These are phyloP conservation scores for Margaritispora aquatica DNA, from an alignment of 495 filamentous ascomycete species.

Conservation along the genomic window DNA sequence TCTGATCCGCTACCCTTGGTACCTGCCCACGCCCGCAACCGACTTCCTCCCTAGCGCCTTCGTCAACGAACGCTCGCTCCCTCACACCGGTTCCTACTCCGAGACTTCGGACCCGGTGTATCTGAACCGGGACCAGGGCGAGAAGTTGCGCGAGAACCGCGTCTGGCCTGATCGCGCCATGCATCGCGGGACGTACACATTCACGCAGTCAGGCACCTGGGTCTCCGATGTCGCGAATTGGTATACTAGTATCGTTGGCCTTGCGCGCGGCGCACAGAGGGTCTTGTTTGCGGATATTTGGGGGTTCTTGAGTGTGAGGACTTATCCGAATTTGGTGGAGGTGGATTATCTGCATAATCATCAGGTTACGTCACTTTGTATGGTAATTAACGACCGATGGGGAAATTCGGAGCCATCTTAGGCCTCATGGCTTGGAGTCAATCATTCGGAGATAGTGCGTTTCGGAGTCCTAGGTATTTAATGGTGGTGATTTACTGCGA, in stretches of 20 bases:
- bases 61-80: not conserved
- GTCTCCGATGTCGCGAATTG: not conserved
- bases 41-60: not conserved
- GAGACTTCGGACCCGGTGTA: conserved; percentile 1
- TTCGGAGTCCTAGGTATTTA: not conserved
- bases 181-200: conserved; percentile 12
- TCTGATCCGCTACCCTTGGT: conserved; percentile 9
- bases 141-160: not conserved
- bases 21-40: not conserved
- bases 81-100: conserved; percentile 10
- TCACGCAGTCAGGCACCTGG: not conserved
- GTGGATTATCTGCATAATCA: conserved; percentile 13
- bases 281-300: conserved; percentile 7
- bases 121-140: conserved; percentile 10
- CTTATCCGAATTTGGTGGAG: conserved; percentile 18
- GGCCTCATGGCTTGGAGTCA: no score
- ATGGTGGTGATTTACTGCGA: no score
- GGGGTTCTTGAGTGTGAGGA: not conserved
- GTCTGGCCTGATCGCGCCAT: not conserved
- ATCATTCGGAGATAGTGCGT: not conserved
- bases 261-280: conserved; percentile 3
- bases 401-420: no score
- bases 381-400: conserved; percentile 16
- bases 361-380: conserved; percentile 5
- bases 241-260: conserved; percentile 1